Base-by-base conservation (phyloP, 2,329 filamentous ascomycete species). In the Fusarium cyanostomum region DNA sequence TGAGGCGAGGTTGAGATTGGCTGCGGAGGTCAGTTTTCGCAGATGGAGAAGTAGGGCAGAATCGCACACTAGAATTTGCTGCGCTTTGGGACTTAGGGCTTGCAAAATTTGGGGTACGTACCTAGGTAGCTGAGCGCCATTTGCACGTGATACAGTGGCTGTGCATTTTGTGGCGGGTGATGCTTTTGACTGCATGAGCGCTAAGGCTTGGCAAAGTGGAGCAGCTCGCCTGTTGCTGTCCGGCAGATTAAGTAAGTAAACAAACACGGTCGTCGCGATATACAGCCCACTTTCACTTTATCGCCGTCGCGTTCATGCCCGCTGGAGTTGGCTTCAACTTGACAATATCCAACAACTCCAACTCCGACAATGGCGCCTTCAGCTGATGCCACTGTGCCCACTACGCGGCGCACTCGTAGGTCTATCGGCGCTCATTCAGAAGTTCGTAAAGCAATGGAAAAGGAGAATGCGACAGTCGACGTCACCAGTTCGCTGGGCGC, bases 391-490 rank as follows among this genome's bases (percentile, higher is more conserved):
- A 85, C 85, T n/a, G 65, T 86, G 55, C 84, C 85, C 37, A 77
- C 84, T 35, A 83, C 81, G 65, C 81, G 86, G 68, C 82, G 85
- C 50, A 77, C 85, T 70, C 87, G 91, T 73, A 92, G 91, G 74
- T 94, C 91, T n/a, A 86, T 92, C 59, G 89, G 87, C 15, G 75
- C 74, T 73, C 86, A 81, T 66, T 86, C 76, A 70, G 85, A 77
- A 75, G 79, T 72, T 69, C 82, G 71, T 69, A 85, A 80, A 75
- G 77, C 79, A 33, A 77, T 82, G 64, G 89, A 92, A 71, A 93
- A 92, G 76, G 92, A 96, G 74, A 96, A 96, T 82, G 84, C 86
- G 72, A 91, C 89, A 4, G 79, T 89, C 38, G 89, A 92, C 67
- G 75, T 90, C 54, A 84, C 82, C 59, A 82, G 84, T 64, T 78